Conservation (phyloP, 164 flowering plant species). For the Stephania yunnanensis region DNA sequence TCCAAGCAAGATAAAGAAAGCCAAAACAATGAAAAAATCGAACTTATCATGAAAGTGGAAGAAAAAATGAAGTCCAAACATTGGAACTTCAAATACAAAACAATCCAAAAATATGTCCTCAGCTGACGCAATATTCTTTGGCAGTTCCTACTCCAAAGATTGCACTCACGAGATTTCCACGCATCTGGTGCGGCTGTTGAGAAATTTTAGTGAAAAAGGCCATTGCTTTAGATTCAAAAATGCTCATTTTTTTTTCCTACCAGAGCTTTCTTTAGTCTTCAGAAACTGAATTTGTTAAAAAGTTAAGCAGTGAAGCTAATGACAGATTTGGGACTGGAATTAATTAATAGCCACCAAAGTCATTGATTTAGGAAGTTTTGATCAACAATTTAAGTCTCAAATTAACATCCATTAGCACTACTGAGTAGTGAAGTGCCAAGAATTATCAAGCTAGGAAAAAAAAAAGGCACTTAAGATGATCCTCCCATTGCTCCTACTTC, state of each 20-base stretch:
- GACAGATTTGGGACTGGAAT: neutral
- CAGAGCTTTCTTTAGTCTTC: too few relatives aligned
- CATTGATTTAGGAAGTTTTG: neutral
- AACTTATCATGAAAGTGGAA: too few relatives aligned
- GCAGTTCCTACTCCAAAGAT: neutral
- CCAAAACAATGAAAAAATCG: too few relatives aligned
- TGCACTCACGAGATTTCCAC: neutral
- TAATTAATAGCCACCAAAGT: too few relatives aligned
- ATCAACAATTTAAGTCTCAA: neutral
- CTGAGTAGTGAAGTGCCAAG: neutral
- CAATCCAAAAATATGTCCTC: neutral
- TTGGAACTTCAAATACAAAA: neutral
- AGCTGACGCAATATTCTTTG: neutral
- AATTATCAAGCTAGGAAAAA: neutral
- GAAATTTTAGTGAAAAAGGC: neutral
- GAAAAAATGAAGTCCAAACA: neutral
- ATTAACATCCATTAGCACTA: neutral
- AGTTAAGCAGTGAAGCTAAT: neutral
- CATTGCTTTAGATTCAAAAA: neutral
- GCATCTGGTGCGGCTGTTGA: neutral
- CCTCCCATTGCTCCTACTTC: neutral
- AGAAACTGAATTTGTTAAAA: too few relatives aligned
- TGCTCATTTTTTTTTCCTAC: neutral
- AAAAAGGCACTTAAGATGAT: neutral
- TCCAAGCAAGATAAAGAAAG: neutral